Percentiles rank a stretch among this genome's conserved stretches.
phyloP scores from a whole-genome alignment of 805 yeast species.

The Barnettozyma salicaria region DNA sequence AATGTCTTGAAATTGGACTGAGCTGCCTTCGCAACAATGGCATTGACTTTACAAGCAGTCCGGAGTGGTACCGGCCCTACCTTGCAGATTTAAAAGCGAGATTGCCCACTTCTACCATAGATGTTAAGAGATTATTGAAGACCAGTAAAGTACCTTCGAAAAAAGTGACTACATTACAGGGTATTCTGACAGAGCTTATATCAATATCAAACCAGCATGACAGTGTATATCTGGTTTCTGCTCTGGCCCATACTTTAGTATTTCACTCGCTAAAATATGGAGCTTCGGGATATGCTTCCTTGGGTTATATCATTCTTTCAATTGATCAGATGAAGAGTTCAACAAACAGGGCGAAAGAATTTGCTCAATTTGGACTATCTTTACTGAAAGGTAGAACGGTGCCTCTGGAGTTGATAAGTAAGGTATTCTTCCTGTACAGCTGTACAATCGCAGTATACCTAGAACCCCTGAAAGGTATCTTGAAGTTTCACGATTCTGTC shows the following conservation, averaged over 20 bases:
- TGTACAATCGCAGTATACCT: constrained; percentile 36
- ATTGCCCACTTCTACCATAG: constrained; percentile 27
- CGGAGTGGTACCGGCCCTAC: constrained; percentile 23
- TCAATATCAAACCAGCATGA: constrained; percentile 29
- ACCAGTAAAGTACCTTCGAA: constrained; percentile 27
- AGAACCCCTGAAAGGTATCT: constrained; percentile 34
- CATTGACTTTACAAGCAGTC: constrained; percentile 28
- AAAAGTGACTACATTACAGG: constrained; percentile 31
- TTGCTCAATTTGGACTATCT: constrained; percentile 34
- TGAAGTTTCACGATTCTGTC: constrained; percentile 26
- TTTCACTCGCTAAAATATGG: constrained; percentile 36
- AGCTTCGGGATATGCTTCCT: constrained; percentile 33
- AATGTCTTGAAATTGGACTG: constrained; percentile 25
- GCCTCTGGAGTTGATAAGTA: constrained; percentile 31
- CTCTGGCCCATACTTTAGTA: constrained; percentile 31
- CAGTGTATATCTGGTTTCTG: constrained; percentile 26
- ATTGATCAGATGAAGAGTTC: constrained; percentile 29
- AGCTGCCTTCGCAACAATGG: constrained; percentile 33
- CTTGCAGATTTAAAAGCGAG: constrained; percentile 23
- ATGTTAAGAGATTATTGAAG: constrained; percentile 24
- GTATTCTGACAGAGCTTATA: constrained; percentile 36
- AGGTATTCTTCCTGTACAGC: constrained; percentile 38
- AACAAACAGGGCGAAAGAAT: constrained; percentile 36
- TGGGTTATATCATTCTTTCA: constrained; percentile 37
- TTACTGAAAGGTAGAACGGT: constrained; percentile 32